A percentile compares a stretch with the other conserved stretches of the same genome.
These are phyloP conservation scores for Hypoxylon fuscum DNA, from an alignment of 495 filamentous ascomycete species.

Conservation along the genomic window DNA sequence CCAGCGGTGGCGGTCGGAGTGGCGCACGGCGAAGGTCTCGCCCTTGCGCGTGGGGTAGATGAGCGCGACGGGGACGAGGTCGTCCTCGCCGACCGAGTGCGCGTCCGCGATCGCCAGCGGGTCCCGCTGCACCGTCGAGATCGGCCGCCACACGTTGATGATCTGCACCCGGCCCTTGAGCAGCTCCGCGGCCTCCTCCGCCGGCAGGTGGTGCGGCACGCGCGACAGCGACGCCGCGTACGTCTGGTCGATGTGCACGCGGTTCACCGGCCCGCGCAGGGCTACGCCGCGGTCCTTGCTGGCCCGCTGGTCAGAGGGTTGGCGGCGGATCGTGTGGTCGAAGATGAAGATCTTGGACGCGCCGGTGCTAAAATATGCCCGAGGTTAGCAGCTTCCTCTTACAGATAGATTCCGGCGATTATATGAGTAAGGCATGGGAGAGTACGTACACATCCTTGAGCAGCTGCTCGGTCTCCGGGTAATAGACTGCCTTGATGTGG, in stretches of 20 bases:
- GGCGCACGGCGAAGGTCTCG: slow-evolving; percentile 74
- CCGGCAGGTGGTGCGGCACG: slow-evolving; percentile 67
- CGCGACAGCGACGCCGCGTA: slow-evolving; percentile 65
- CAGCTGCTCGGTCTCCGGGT: slow-evolving; percentile 71
- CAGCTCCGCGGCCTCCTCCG: slow-evolving; percentile 67
- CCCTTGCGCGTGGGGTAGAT: slow-evolving; percentile 78
- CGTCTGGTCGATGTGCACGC: slow-evolving; percentile 78
- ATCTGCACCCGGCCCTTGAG: slow-evolving; percentile 74
- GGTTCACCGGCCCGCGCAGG: slow-evolving; percentile 66
- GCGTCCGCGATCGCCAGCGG: slow-evolving; percentile 71
- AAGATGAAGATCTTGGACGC: slow-evolving; percentile 74
- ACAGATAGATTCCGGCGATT: background rate
- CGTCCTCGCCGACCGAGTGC: slow-evolving; percentile 66
- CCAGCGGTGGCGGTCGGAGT: slow-evolving; percentile 70
- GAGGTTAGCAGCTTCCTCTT: slow-evolving; percentile 27
- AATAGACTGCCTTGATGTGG: slow-evolving; percentile 71
- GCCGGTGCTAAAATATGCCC: slow-evolving; percentile 63
- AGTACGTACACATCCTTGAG: slow-evolving; percentile 68
- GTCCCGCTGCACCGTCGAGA: slow-evolving; percentile 69
- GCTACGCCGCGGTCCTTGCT: background rate
- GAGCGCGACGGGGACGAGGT: slow-evolving; percentile 73
- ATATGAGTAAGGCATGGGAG: background rate
- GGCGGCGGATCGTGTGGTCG: slow-evolving; percentile 79
- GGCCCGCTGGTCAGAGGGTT: slow-evolving; percentile 35
- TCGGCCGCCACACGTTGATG: slow-evolving; percentile 84